These are phyloP conservation scores for Backusella circina DNA, from an alignment of 192 early-diverging fungal genomes.

Conservation along the genomic window DNA sequence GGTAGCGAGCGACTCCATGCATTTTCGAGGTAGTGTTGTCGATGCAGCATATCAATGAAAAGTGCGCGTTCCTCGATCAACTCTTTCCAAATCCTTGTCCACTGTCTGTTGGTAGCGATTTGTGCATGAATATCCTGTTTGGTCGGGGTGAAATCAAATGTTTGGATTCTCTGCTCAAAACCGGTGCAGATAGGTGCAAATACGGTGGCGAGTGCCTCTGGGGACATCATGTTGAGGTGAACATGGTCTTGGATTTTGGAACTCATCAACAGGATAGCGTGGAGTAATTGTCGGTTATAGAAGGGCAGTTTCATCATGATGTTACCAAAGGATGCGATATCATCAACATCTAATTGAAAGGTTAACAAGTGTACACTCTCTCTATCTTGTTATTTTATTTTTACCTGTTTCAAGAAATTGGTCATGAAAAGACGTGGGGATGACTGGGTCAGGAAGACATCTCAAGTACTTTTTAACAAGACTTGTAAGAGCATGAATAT, in stretches of 20 bases:
- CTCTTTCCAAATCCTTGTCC: slow-evolving; percentile 24
- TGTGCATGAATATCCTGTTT: neutral
- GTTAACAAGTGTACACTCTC: too few species aligned
- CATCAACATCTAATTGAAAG: neutral
- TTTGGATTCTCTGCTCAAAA: slow-evolving; percentile 18
- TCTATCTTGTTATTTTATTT: neutral
- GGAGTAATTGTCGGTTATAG: slow-evolving; percentile 27
- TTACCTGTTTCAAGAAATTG: slow-evolving; percentile 18
- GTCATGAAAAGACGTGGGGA: slow-evolving; percentile 20
- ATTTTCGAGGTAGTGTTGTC: neutral
- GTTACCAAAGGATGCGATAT: neutral
- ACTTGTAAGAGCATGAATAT: slow-evolving; percentile 33
- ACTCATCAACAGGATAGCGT: slow-evolving; percentile 20
- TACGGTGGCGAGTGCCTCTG: slow-evolving; percentile 31
- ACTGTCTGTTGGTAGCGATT: slow-evolving; percentile 16
- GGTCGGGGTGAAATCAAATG: neutral
- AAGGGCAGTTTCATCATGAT: slow-evolving; percentile 14
- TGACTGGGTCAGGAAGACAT: slow-evolving; percentile 25
- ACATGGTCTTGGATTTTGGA: slow-evolving; percentile 14
- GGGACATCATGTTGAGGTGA: slow-evolving; percentile 27
- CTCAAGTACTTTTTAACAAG: slow-evolving; percentile 34
- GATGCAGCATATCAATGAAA: neutral
- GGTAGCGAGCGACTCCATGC: neutral
- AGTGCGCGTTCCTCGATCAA: slow-evolving; percentile 24
- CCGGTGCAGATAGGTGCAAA: slow-evolving; percentile 33